A percentile compares a stretch with the other conserved stretches of the same genome.
These are phyloP conservation scores for Fistulinella cinereoalba DNA, from an alignment of 1,284 basidiomycete genomes.

Conservation along the genomic window DNA sequence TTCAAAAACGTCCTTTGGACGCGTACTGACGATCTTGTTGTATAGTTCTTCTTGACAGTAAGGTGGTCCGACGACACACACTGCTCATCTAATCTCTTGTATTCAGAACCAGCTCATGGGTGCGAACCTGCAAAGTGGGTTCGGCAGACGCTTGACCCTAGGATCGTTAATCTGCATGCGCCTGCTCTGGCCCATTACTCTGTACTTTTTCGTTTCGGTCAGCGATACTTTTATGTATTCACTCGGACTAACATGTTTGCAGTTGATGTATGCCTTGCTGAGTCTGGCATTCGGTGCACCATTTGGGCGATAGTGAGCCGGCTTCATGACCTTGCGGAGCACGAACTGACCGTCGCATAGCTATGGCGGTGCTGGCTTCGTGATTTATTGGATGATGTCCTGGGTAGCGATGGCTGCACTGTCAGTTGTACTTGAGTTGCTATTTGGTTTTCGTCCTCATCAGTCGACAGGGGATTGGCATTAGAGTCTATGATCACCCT, in stretches of 20 bases:
- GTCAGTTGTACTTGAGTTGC: constrained; percentile 31
- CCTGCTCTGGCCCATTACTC: constrained; percentile 47
- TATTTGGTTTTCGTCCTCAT: constrained; percentile 2
- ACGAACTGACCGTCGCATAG: constrained; percentile 11
- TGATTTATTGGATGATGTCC: constrained; percentile 75
- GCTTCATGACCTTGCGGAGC: neutral
- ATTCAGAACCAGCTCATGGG: constrained; percentile 30
- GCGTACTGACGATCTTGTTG: constrained; percentile 7
- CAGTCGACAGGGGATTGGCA: constrained; percentile 48
- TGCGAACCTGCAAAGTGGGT: constrained; percentile 41
- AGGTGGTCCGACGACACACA: constrained; percentile 33
- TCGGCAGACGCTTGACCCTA: constrained; percentile 49
- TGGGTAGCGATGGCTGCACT: constrained; percentile 61
- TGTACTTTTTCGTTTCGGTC: constrained; percentile 64
- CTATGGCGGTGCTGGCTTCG: constrained; percentile 58
- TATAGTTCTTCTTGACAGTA: constrained; percentile 42
- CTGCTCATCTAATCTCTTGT: constrained; percentile 1
- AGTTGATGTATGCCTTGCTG: constrained; percentile 60
- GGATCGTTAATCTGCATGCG: constrained; percentile 56
- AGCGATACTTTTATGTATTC: constrained; percentile 13
- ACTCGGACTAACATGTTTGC: constrained; percentile 1
- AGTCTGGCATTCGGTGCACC: constrained; percentile 65
- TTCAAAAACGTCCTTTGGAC: too few relatives aligned
- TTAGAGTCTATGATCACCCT: constrained; percentile 62
- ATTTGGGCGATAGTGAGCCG: constrained; percentile 45